phyloP scores from a whole-genome alignment of 2,329 filamentous ascomycete genomes.

The Xenoacremonium recifei region DNA sequence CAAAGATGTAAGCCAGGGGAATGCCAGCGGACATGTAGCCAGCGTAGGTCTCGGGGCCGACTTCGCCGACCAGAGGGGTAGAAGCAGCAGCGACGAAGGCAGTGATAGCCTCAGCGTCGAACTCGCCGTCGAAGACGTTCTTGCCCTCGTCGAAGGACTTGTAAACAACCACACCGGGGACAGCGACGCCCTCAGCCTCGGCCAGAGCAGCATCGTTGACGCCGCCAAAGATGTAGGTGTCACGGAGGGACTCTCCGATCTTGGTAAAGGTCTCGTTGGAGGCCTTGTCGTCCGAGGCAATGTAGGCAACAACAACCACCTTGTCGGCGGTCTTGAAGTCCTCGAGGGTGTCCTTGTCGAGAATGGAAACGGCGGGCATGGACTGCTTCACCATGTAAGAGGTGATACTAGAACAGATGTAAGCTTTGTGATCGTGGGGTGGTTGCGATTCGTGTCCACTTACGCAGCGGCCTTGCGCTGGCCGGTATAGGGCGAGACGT shows the following conservation, averaged over 20 bases:
- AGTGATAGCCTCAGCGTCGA: conserved; percentile 76
- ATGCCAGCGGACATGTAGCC: conserved; percentile 91
- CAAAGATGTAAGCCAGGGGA: conserved; percentile 96
- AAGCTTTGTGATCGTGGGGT: conserved; percentile 12
- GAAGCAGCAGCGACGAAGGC: conserved; percentile 81
- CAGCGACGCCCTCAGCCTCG: conserved; percentile 84
- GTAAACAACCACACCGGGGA: conserved; percentile 89
- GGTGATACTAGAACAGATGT: conserved; percentile 48
- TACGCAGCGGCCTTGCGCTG: conserved; percentile 81
- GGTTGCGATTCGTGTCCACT: conserved; percentile 31
- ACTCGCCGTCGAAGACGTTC: conserved; percentile 73
- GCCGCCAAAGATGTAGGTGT: conserved; percentile 89
- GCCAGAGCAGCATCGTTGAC: conserved; percentile 81
- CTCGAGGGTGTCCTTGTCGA: conserved; percentile 79
- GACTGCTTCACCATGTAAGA: conserved; percentile 99
- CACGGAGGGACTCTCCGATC: conserved; percentile 74
- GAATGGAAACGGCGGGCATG: conserved; percentile 82
- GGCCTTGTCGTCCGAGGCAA: conserved; percentile 75
- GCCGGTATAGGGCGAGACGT: conserved; percentile 78
- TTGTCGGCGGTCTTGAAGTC: conserved; percentile 99
- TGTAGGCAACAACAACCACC: conserved; percentile 89
- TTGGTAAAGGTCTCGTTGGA: conserved; percentile 82
- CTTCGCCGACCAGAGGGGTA: conserved; percentile 89
- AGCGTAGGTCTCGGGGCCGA: conserved; percentile 94
- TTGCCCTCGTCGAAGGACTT: conserved; percentile 98